Evolutionary conservation across 257 asterid species (phyloP), one percentile per base, ranked within the genome.

Genomic region (Lantana camara): DNA sequence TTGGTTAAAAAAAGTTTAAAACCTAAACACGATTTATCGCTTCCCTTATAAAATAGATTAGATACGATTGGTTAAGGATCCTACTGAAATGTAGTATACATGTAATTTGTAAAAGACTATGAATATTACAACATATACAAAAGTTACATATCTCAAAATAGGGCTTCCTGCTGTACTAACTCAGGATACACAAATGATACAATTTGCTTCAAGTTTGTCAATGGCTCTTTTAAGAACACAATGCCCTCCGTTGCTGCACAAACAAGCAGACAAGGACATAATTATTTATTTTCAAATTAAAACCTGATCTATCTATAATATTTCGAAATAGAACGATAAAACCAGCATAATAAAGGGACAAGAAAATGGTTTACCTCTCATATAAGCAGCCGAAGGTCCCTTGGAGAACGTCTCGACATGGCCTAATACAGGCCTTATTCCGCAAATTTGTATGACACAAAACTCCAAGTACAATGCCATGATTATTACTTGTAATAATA

Each of bases 381-480:
- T 49, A 74, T 9, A 23, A 94, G 76, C 38, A 75, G 72, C 32
- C 75, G 75, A 41, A 86, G 66, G n/a, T 67, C 82, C 95, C 83
- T 79, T 94, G 59, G 91, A 73, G 82, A 90, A 90, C 15, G 89
- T 74, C 81, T 94, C 97, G 0, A 85, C 75, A 19, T 67, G 95
- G 62, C 97, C 99, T 60, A 75, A 74, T 13, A 90, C 96, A 27
- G 97, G 96, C 66, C 96, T 79, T 63, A 94, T 85, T 68, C 94
- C 97, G 76, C 99, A 94, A 23, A 90, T 85, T 74, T 88, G 97
- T 73, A 88, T 80, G 61, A 94, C 97, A 23, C 92, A 94, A 16
- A 67, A 83, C 79, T 94, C 97, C 29, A 94, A 81, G 77, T 94
- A 65, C 75, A 94, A 70, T 9, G 99, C 81, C 99, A 94, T 90